Evolutionary conservation across 306 rosid species (phyloP).

Genomic region (Parietaria judaica): DNA sequence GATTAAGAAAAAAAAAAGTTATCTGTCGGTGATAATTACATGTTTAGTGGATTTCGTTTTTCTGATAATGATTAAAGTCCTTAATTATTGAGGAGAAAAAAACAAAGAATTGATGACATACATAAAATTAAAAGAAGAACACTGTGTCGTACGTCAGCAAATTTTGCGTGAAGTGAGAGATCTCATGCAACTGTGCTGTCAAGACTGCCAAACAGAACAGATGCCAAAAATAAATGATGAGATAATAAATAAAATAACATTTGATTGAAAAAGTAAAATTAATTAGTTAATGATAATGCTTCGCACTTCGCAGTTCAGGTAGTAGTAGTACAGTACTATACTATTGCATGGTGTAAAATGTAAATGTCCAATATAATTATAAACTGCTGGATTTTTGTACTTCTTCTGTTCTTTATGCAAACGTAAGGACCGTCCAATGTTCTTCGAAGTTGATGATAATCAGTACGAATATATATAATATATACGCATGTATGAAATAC

Average conservation of each 20-base stretch:
- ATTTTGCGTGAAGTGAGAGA: constrained; percentile 22
- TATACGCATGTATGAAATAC: background rate
- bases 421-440: constrained; percentile 16
- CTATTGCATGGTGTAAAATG: no score
- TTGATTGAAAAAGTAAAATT: no score
- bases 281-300: no score
- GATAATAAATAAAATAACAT: background rate
- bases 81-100: no score
- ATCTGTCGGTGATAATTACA: no score
- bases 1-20: no score
- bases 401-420: background rate
- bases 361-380: no score
- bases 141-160: constrained; percentile 20
- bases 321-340: no score
- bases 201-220: background rate
- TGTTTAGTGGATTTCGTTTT: no score
- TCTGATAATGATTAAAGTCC: no score
- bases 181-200: constrained; percentile 7
- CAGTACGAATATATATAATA: background rate
- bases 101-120: background rate
- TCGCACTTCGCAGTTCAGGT: no score
- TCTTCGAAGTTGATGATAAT: constrained; percentile 12
- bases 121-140: background rate
- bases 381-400: background rate
- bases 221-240: background rate